Base-by-base conservation (phyloP, 495 filamentous ascomycete genomes). In the Paragyromitra xinjiangensis region DNA sequence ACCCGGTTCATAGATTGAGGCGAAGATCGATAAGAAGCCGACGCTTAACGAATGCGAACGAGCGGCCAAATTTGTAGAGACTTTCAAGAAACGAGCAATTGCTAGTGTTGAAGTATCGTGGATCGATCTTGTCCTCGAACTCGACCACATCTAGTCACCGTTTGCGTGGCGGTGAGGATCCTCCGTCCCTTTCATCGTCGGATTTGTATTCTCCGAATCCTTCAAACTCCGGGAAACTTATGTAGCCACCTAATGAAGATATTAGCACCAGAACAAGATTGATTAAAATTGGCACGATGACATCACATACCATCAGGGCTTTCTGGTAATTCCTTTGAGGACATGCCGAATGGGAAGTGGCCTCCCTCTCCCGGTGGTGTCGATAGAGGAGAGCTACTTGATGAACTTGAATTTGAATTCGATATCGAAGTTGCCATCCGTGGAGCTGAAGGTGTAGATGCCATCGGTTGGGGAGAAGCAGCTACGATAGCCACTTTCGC, bases 201-300 rank as follows among this genome's bases (percentile, higher is more conserved):
- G 69, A 75, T 61, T 73, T 80, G 79, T 66, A 80, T 53, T 78
- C 77, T 70, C 75, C 75, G 62, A 81, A 81, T 62, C 73, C 73
- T 79, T 87, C 86, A 68, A 87, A 87, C 65, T 85, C 84, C 8
- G 86, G 86, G 71, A 87, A 87, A 73, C 84, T 85, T 50, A 87
- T 79, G 77, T 87, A 87, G 22, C 84, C 85, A 69, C 85, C 86
- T 82, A 66, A 65, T 59, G 16, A 55, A 11, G 34, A 72, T 40
- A 62, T 29, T 51, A 77, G 48, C 51, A 73, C 39, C 12, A 7
- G 45, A n/a, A 55, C 34, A 19, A n/a, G 42, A 75, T 84, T 82
- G 73, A 16, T 1, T 19, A 53, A 19, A 16, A 53, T 6, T 11
- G 2, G 40, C 19, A 29, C 14, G 22, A 22, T 72, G 40, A 64